Percentiles rank a stretch among this genome's conserved stretches.
These are phyloP conservation scores for Leccinum subtestaceum DNA, from an alignment of 768 basidiomycete genomes.

Conservation along the genomic window DNA sequence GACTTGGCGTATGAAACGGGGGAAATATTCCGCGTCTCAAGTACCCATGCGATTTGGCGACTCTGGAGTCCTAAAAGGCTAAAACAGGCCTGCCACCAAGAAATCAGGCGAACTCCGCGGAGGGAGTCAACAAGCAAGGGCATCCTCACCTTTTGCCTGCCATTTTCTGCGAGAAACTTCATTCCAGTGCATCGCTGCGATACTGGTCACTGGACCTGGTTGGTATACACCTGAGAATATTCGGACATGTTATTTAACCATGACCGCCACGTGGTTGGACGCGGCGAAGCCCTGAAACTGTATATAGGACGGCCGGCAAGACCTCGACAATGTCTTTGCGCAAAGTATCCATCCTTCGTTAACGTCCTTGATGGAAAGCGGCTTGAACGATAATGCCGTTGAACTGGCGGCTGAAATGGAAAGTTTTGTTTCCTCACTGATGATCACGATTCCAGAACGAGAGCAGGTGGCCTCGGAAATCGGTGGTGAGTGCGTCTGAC, in stretches of 20 bases:
- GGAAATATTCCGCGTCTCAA: too few relatives aligned
- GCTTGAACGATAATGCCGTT: conserved; percentile 4
- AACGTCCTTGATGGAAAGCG: conserved; percentile 17
- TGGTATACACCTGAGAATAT: background rate
- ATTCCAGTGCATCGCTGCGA: too few relatives aligned
- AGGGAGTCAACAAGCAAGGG: too few relatives aligned
- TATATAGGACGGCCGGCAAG: background rate
- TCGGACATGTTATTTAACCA: background rate
- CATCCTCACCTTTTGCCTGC: too few relatives aligned
- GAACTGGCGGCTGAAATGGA: conserved; percentile 22
- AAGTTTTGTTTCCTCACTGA: conserved; percentile 30
- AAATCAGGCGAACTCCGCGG: too few relatives aligned
- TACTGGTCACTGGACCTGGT: too few relatives aligned
- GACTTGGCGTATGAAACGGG: background rate
- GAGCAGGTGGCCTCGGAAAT: conserved; percentile 49
- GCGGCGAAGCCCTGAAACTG: conserved; percentile 8
- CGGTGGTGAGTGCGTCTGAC: conserved; percentile 32
- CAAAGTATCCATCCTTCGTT: background rate
- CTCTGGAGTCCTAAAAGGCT: too few relatives aligned
- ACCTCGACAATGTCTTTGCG: conserved; percentile 10
- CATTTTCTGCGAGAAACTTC: too few relatives aligned
- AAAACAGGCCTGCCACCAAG: too few relatives aligned
- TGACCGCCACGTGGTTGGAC: background rate
- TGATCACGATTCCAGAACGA: conserved; percentile 32
- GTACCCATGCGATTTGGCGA: too few relatives aligned